Conservation (phyloP, 164 flowering plant genomes). For the Macadamia tetraphylla region DNA sequence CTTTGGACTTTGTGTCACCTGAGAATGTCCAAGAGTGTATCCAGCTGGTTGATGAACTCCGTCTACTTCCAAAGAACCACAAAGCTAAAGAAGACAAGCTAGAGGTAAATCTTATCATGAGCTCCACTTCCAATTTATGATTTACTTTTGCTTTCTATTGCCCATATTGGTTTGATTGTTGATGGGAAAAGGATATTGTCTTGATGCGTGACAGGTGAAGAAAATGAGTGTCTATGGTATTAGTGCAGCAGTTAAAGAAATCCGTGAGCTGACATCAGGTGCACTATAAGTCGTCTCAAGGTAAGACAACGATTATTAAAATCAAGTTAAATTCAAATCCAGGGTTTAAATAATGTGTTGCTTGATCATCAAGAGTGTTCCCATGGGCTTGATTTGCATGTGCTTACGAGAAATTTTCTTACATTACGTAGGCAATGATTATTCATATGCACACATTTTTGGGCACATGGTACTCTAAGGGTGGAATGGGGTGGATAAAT, state of each 20-base stretch:
- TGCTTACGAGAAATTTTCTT: no score
- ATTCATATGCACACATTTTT: no score
- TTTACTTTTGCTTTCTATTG: neutral
- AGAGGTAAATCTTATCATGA: constrained; percentile 34
- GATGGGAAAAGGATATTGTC: neutral
- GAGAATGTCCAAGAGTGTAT: constrained; percentile 59
- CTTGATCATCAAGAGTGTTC: neutral
- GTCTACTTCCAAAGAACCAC: constrained; percentile 50
- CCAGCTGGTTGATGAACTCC: constrained; percentile 51
- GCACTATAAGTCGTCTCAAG: constrained; percentile 14
- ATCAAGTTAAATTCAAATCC: no score
- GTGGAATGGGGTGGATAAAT: no score
- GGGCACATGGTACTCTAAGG: no score
- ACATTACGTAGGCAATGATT: no score
- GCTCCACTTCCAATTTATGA: neutral
- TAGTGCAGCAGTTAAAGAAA: constrained; percentile 34
- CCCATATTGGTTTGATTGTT: neutral
- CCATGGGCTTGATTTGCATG: neutral
- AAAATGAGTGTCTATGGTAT: constrained; percentile 36
- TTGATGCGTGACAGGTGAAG: constrained; percentile 29
- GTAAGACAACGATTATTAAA: no score
- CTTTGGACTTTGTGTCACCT: constrained; percentile 68
- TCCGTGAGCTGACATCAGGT: constrained; percentile 19
- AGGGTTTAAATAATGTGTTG: neutral
- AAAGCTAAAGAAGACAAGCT: constrained; percentile 43